A percentile compares a stretch with the other conserved stretches of the same genome.
Evolutionary conservation across 371 early-diverging fungal genomes (phyloP).

Genomic region (Mortierella sp.): DNA sequence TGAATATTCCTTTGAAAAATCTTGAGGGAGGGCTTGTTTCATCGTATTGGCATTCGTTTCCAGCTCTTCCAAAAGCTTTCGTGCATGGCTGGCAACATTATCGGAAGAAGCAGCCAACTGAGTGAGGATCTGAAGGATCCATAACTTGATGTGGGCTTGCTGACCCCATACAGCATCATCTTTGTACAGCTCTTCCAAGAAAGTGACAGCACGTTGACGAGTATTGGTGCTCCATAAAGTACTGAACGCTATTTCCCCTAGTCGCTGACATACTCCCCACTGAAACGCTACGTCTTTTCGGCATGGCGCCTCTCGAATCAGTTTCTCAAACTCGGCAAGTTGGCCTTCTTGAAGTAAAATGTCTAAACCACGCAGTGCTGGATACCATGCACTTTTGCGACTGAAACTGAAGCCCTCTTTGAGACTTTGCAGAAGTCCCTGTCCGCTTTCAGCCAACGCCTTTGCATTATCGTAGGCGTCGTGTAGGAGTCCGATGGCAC

Average conservation of each 20-base stretch:
- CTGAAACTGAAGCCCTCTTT: no score
- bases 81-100: not conserved
- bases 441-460: constrained; percentile 9
- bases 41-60: no score
- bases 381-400: no score
- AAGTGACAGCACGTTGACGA: constrained; percentile 7
- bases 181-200: constrained; percentile 14
- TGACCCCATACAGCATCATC: constrained; percentile 17
- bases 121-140: constrained; percentile 11
- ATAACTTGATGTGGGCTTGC: constrained; percentile 3
- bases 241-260: constrained; percentile 13
- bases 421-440: not conserved
- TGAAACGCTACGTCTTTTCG: no score
- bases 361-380: no score
- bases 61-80: not conserved
- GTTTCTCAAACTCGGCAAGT: constrained; percentile 2
- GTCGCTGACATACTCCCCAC: not conserved
- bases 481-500: not conserved
- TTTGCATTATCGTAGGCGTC: not conserved
- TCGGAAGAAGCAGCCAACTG: not conserved
- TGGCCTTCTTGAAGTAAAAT: constrained; percentile 9
- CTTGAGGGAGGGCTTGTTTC: no score
- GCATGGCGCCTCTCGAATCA: not conserved
- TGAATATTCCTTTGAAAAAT: no score
- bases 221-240: constrained; percentile 1